Percentiles rank a stretch among this genome's conserved stretches.
These are phyloP conservation scores for Lipomyces spencermartinsiae DNA, from an alignment of 805 yeast species.

Conservation along the genomic window DNA sequence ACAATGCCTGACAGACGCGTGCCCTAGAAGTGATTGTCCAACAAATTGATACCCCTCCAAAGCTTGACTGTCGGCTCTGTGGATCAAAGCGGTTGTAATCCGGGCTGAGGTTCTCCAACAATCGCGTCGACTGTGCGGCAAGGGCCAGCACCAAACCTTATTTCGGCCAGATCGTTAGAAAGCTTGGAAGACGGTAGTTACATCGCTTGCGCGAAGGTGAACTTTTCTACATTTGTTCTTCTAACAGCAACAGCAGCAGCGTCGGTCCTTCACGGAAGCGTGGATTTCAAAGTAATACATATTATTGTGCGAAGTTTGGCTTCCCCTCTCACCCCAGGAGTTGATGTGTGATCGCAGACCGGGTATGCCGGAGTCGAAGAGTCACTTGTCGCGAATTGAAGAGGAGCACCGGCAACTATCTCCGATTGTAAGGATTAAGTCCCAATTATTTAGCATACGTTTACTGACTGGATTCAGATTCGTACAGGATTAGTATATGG, in stretches of 20 bases:
- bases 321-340: background rate
- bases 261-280: background rate
- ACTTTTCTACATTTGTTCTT: background rate
- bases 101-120: background rate
- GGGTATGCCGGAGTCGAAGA: background rate
- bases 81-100: background rate
- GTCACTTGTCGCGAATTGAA: background rate
- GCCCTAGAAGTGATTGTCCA: background rate
- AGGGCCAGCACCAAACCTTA: background rate
- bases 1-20: background rate
- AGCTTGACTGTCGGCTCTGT: background rate
- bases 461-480: conserved; percentile 9
- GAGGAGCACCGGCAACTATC: conserved; percentile 1
- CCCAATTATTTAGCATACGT: background rate
- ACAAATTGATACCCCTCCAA: background rate
- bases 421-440: background rate
- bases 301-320: background rate
- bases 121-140: background rate
- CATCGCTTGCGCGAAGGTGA: background rate
- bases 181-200: too few species aligned
- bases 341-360: background rate
- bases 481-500: conserved; percentile 21
- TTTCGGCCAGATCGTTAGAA: too few species aligned
- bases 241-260: background rate
- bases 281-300: background rate